Evolutionary conservation across 805 yeast species (phyloP), one percentile per base, ranked within the genome.

Genomic region (Myxozyma vanderwaltii): DNA sequence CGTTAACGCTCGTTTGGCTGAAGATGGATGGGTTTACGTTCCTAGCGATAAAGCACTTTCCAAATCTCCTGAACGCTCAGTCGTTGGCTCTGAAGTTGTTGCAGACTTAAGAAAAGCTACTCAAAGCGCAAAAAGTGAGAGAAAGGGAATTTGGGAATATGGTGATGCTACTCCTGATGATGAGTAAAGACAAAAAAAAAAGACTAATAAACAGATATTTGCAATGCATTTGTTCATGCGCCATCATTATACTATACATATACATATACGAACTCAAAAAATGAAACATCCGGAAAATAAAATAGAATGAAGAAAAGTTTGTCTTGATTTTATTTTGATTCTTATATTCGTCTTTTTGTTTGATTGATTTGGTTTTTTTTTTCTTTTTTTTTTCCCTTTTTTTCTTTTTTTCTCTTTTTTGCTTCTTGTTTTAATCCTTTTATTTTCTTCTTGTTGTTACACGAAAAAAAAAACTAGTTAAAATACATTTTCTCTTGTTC

Each of bases 141-240:
- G 79, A 66, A 71, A 78, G 65, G 96, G 96, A n/a, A 54, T 89
- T 4, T 89, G 96, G 96, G 73, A 74, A 26, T 70, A 82, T 67
- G 86, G 82, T 68, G 85, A 79, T 54, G 71, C 54, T 19, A 57
- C 64, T 3, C 68, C 63, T 27, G 67, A 64, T 33, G 67, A 64
- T 24, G 64, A 61, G 27, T 61, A 61, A 48, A 15, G 23, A 15
- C 10, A 7, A 4, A n/a, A n/a, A n/a, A n/a, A n/a, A n/a, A n/a
- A n/a, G n/a, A n/a, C n/a, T n/a, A n/a, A n/a, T n/a, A n/a, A n/a
- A n/a, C n/a, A n/a, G n/a, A n/a, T n/a, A n/a, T n/a, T n/a, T n/a
- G n/a, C n/a, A n/a, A n/a, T n/a, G n/a, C n/a, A n/a, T n/a, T n/a
- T n/a, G n/a, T n/a, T n/a, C n/a, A n/a, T n/a, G n/a, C n/a, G n/a